Conservation (phyloP, 441 rosid genomes). For the Sinapis alba region DNA sequence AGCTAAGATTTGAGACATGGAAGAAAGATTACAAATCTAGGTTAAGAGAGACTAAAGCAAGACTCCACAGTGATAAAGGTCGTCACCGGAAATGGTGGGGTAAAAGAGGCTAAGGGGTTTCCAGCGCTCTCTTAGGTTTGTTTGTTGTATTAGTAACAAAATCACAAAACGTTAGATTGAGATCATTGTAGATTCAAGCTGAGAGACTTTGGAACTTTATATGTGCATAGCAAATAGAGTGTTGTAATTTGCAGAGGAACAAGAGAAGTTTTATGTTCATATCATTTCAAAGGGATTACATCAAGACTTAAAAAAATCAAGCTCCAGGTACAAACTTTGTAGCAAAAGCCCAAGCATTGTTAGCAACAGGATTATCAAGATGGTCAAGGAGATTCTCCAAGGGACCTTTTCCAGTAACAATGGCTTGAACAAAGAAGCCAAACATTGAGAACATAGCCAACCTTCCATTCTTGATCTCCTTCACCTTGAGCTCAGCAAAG, state of each 20-base stretch:
- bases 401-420: slow-evolving; percentile 96
- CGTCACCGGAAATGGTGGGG: slow-evolving; percentile 90
- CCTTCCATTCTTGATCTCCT: slow-evolving; percentile 93
- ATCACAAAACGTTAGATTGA: slow-evolving; percentile 32
- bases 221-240: slow-evolving; percentile 37
- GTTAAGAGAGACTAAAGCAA: slow-evolving; percentile 69
- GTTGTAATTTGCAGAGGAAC: slow-evolving; percentile 33
- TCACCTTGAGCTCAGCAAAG: slow-evolving; percentile 93
- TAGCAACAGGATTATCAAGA: slow-evolving; percentile 89
- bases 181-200: slow-evolving; percentile 38
- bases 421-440: slow-evolving; percentile 95
- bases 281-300: slow-evolving; percentile 31
- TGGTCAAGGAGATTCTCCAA: slow-evolving; percentile 90
- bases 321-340: slow-evolving; percentile 90
- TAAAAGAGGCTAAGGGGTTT: slow-evolving; percentile 45
- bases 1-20: slow-evolving; percentile 75
- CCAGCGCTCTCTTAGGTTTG: slow-evolving; percentile 17
- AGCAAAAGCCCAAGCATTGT: slow-evolving; percentile 95
- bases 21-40: slow-evolving; percentile 85
- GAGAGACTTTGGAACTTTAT: slow-evolving; percentile 6
- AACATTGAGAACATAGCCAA: slow-evolving; percentile 98
- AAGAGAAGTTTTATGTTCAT: slow-evolving; percentile 37
- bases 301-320: slow-evolving; percentile 34
- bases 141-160: slow-evolving; percentile 29
- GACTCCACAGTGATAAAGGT: slow-evolving; percentile 61